These are phyloP conservation scores for Colletotrichum costaricense DNA, from an alignment of 2,329 filamentous ascomycete genomes.

Conservation along the genomic window DNA sequence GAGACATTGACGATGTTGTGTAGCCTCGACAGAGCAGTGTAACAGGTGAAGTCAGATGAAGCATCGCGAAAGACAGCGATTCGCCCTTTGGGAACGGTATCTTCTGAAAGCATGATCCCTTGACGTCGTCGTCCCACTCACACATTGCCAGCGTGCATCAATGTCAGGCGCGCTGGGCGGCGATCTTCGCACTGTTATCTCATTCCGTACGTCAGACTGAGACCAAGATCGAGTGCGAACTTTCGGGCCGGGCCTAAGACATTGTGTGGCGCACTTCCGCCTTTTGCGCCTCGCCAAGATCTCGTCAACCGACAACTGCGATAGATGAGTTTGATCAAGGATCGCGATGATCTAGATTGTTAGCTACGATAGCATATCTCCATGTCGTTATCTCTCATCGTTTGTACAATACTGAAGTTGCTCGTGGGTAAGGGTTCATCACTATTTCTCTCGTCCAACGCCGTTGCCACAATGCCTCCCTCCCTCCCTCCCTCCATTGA, in stretches of 20 bases:
- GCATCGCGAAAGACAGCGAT: too few relatives aligned
- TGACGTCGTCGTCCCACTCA: not conserved
- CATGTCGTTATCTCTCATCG: not conserved
- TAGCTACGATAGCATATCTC: not conserved
- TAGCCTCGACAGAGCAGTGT: conserved; percentile 16
- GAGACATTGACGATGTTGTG: conserved; percentile 5
- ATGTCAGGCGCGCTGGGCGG: not conserved
- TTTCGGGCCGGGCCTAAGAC: conserved; percentile 71
- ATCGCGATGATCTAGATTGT: not conserved
- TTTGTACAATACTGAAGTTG: not conserved
- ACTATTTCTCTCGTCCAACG: not conserved
- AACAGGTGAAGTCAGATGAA: too few relatives aligned
- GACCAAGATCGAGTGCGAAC: conserved; percentile 70
- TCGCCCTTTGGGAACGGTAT: too few relatives aligned
- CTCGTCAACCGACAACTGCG: conserved; percentile 66
- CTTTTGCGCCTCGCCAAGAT: conserved; percentile 64
- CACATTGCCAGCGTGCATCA: not conserved
- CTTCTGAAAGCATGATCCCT: too few relatives aligned
- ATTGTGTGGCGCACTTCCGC: conserved; percentile 65
- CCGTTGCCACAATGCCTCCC: too few relatives aligned
- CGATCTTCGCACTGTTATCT: conserved; percentile 44
- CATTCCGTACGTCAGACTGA: conserved; percentile 74
- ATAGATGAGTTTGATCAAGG: conserved; percentile 56
- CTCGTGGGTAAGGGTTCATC: not conserved
- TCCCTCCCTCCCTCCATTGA: too few relatives aligned